Base-by-base conservation (phyloP, 768 basidiomycete genomes). In the Lyophyllum semitale region DNA sequence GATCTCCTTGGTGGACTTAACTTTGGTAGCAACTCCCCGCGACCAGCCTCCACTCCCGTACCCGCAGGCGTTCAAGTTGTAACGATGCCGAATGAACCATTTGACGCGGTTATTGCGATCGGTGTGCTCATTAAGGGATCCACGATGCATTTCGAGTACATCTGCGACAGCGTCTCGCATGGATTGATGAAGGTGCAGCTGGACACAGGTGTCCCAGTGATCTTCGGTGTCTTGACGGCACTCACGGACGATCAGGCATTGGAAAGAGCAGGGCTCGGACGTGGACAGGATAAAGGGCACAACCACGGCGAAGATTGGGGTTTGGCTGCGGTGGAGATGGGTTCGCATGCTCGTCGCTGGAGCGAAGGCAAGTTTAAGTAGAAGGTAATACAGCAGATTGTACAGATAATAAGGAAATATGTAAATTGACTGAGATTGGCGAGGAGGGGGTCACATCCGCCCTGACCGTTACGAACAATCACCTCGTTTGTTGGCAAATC, bases 91-190 rank as follows among this genome's bases (percentile, higher is more conserved):
- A 80, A 82, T 38, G 78, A 80, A 51, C 89, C 96, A 0, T 98
- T 98, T 63, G 89, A 96, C 69, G 97, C 95, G 13, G 87, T 97
- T 60, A 96, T 99, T 69, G 95, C 97, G 50, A 93, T 98, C 66
- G 97, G 97, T 13, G 94, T 96, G 33, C 87, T 99, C 68, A 97
- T 99, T 79, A 99, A 99, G 70, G 96, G 97, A 49, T 80, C 85
- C 1, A 98, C 97, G 17, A 97, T 97, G 94, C 97, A 99, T 76
- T 99, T 98, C 71, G 97, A 99, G 71, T 99, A 99, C 80, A 99
- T 98, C 71, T 91, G 84, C 71, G 94, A 98, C 65, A 84, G 87
- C 57, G 95, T 98, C 55, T 87, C 93, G 38, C 91, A 98, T 63
- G 95, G 88, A 41, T 78, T 99, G 60, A 99, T 98, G 97, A 84